These are phyloP conservation scores for Termitomyces bulborhizus DNA, from an alignment of 768 basidiomycete species.

Conservation along the genomic window DNA sequence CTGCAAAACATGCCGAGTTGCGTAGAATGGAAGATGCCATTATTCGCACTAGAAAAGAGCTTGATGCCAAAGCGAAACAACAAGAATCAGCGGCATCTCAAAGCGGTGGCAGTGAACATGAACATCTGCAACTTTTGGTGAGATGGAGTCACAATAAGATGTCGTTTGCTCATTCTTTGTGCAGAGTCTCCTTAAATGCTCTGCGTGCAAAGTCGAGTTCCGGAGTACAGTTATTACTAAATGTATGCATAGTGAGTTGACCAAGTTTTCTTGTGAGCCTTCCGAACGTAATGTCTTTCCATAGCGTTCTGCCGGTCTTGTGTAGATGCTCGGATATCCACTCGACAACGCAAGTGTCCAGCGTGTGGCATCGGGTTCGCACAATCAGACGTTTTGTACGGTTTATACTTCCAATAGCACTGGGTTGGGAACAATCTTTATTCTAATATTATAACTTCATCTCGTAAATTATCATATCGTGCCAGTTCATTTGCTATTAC, in stretches of 20 bases:
- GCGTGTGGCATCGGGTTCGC: conserved; percentile 80
- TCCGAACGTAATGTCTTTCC: neutral
- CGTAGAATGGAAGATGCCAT: conserved; percentile 44
- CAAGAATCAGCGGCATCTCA: conserved; percentile 3
- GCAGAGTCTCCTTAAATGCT: conserved; percentile 82
- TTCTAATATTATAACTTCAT: conserved; percentile 14
- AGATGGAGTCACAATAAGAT: neutral
- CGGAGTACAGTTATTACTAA: conserved; percentile 78
- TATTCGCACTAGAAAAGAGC: conserved; percentile 39
- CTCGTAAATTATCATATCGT: conserved; percentile 10
- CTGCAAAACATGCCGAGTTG: conserved; percentile 29
- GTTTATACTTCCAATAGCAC: conserved; percentile 40
- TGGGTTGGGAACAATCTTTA: neutral
- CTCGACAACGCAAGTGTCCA: conserved; percentile 92
- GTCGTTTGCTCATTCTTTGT: neutral
- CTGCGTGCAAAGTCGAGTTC: conserved; percentile 75
- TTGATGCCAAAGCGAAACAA: conserved; percentile 13
- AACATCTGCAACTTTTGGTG: conserved; percentile 41
- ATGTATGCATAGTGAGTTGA: conserved; percentile 83
- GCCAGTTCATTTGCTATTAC: conserved; percentile 4
- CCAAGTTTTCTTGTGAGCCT: neutral
- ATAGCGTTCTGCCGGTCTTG: conserved; percentile 82
- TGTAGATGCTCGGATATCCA: conserved; percentile 81
- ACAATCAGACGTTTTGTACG: conserved; percentile 63
- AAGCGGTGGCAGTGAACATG: conserved; percentile 2